A percentile compares a stretch with the other conserved stretches of the same genome.
phyloP scores from a whole-genome alignment of 2,329 filamentous ascomycete genomes.

The Ceratocystis albifundus region DNA sequence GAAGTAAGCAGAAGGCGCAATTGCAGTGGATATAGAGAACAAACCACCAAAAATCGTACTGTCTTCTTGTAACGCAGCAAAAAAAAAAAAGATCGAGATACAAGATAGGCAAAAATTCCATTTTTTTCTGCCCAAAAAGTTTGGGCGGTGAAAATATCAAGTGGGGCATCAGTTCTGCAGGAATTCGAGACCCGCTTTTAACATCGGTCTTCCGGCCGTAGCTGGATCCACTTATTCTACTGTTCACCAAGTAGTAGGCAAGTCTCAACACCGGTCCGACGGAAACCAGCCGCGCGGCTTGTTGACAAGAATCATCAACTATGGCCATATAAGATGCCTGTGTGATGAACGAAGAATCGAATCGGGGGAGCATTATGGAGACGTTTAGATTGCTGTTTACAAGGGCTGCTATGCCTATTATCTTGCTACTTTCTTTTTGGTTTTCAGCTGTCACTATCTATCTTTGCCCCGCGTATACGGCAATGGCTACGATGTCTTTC shows the following conservation, averaged over 20 bases:
- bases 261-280: neutral
- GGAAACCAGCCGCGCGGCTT: neutral
- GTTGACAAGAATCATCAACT: neutral
- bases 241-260: neutral
- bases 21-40: neutral
- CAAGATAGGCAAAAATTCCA: constrained; percentile 23
- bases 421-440: neutral
- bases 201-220: neutral
- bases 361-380: too few relatives aligned
- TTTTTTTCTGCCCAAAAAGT: constrained; percentile 28
- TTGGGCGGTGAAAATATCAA: constrained; percentile 30
- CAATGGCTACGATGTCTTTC: neutral
- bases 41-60: neutral
- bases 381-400: too few relatives aligned
- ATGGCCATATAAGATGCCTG: too few relatives aligned
- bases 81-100: constrained; percentile 15
- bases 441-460: neutral
- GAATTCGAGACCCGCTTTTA: neutral
- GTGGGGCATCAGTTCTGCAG: neutral
- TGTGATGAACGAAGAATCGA: too few relatives aligned
- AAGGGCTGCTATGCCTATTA: too few relatives aligned
- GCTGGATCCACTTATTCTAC: neutral
- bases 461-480: neutral
- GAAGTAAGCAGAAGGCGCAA: neutral
- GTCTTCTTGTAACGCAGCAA: neutral